These are phyloP conservation scores for Colletotrichum kahawae DNA, from an alignment of 2,329 filamentous ascomycete genomes.

Conservation along the genomic window DNA sequence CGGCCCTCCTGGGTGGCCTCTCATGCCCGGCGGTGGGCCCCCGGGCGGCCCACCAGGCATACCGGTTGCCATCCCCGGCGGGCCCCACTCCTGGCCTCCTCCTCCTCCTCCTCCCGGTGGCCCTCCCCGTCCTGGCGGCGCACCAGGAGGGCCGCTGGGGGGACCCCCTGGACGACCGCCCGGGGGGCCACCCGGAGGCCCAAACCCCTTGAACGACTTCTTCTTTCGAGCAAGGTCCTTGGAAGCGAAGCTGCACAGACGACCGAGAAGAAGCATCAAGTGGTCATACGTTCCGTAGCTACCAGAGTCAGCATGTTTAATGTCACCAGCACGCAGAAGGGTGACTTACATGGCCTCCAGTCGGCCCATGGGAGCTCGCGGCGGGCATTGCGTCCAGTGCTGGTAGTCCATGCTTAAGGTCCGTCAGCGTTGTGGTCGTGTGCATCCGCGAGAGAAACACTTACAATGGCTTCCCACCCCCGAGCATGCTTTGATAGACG, in stretches of 20 bases:
- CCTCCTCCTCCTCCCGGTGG: background rate
- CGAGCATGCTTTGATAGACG: conserved; percentile 86
- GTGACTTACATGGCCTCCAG: conserved; percentile 70
- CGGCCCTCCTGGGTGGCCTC: background rate
- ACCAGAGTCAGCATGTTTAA: conserved; percentile 27
- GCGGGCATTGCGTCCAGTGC: conserved; percentile 86
- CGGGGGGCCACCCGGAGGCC: conserved; percentile 33
- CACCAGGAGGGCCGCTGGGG: conserved; percentile 43
- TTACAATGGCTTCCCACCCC: conserved; percentile 85
- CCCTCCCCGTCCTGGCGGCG: conserved; percentile 26
- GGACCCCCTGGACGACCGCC: conserved; percentile 56
- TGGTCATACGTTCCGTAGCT: conserved; percentile 92
- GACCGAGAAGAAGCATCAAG: conserved; percentile 79
- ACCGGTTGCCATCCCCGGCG: conserved; percentile 1
- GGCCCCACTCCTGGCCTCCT: background rate
- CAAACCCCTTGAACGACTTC: conserved; percentile 63
- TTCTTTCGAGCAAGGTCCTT: conserved; percentile 82
- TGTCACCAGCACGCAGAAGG: too few relatives aligned
- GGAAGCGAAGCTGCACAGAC: conserved; percentile 78
- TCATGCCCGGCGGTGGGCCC: background rate
- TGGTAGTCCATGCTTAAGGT: conserved; percentile 74
- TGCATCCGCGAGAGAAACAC: conserved; percentile 38
- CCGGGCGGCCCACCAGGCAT: background rate
- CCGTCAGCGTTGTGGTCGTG: conserved; percentile 21
- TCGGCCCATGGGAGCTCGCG: conserved; percentile 78